Base-by-base conservation (phyloP, 164 flowering plant genomes). In the Malania oleifera region DNA sequence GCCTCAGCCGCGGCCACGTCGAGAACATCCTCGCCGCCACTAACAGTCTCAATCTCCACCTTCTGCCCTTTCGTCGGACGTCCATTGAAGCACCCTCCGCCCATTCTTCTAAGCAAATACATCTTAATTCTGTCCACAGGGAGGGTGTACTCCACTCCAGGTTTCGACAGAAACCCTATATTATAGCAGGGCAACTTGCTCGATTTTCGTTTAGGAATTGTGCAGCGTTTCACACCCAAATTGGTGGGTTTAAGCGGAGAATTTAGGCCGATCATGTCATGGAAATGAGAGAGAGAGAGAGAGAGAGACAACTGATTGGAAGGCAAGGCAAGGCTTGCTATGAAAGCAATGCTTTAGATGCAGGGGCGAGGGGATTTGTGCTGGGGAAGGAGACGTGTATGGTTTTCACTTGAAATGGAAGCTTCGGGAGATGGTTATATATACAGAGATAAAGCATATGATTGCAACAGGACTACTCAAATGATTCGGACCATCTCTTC, bases 21-120 rank as follows among this genome's bases (percentile, higher is more conserved):
- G 58, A 75, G 63, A 2, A 79, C 59, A 50, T 84, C 87, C 59
- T 59, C 77, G 2, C 84, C 82, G n/a, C 82, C 80, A 20, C 54
- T 37, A n/a, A 68, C 75, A 0, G 67, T 46, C 56, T 80, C 85
- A 7, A 54, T 61, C 68, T 78, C 78, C 46, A 71, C 51, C 56
- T 65, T 71, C 56, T 57, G 31, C 52, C 61, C 68, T 11, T 58
- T 66, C 40, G 8, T 35, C n/a, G 18, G 38, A 2, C 15, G 46
- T 27, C 43, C 74, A 65, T 39, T 66, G 52, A 82, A 83, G 70
- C 82, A 80, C 1, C 74, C 64, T 27, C 37, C 23, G 15, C 74
- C 57, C 60, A 71, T 40, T 14, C 62, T 54, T 28, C 60, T 44
- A 39, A 49, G 19, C 47, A 61, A 57, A 8, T 62, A 71, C 77